Evolutionary conservation across 208 protist species (phyloP).

Genomic region (Novymonas esmeraldas): DNA sequence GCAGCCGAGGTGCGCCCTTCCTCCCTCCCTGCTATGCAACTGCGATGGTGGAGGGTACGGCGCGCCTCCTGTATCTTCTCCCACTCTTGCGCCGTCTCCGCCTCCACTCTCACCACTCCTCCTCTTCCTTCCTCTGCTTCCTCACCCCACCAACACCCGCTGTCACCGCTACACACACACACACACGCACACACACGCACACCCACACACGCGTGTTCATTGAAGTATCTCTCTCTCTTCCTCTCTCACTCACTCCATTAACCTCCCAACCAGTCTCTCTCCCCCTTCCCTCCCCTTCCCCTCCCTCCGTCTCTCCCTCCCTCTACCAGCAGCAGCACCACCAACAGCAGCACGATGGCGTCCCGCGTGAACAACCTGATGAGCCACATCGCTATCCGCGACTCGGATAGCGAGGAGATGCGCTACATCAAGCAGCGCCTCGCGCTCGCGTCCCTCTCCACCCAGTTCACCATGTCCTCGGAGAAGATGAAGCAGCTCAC

Average conservation of each 20-base stretch:
- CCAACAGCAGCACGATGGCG: conserved; percentile 43
- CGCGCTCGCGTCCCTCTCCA: conserved; percentile 66
- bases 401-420: conserved; percentile 64
- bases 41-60: no score
- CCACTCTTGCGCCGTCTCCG: neutral
- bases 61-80: neutral
- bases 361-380: conserved; percentile 77
- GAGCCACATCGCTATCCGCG: conserved; percentile 70
- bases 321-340: neutral
- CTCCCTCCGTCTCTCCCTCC: neutral
- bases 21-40: no score
- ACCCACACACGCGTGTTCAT: no score
- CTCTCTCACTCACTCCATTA: no score
- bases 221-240: no score
- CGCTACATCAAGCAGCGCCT: conserved; percentile 75
- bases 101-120: neutral
- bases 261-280: no score
- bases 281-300: no score
- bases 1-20: no score
- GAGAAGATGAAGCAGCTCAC: conserved; percentile 69
- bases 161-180: no score
- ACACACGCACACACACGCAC: no score
- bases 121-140: neutral
- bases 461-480: conserved; percentile 63
- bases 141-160: neutral